Conservation (phyloP, 305 asterid genomes). For the Ajuga reptans region DNA sequence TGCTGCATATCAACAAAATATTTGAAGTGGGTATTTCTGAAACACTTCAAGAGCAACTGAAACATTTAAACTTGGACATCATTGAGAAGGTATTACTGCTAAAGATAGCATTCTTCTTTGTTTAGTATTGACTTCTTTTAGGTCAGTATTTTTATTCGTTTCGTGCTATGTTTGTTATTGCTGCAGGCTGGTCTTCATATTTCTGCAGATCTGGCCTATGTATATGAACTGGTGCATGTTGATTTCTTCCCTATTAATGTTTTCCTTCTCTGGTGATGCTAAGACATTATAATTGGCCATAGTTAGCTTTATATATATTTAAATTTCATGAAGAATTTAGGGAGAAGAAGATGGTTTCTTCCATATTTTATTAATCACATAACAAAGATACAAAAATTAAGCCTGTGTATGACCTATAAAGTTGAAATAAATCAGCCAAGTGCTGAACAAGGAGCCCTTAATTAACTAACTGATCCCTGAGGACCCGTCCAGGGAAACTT, state of each 20-base stretch:
- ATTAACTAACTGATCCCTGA: neutral
- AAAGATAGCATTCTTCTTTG: slow-evolving; percentile 3
- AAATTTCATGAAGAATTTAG: neutral
- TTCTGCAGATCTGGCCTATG: slow-evolving; percentile 67
- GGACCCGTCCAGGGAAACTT: neutral
- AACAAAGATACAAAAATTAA: neutral
- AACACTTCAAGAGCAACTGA: slow-evolving; percentile 60
- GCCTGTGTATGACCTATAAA: neutral
- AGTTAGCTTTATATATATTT: neutral
- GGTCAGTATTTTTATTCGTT: slow-evolving; percentile 1
- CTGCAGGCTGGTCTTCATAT: slow-evolving; percentile 66
- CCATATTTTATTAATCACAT: neutral
- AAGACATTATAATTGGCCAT: neutral
- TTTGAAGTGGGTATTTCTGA: slow-evolving; percentile 88
- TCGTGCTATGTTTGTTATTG: slow-evolving; percentile 11
- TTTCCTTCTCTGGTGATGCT: neutral
- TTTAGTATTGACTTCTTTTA: slow-evolving; percentile 6
- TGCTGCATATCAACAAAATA: slow-evolving; percentile 82
- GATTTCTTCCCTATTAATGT: slow-evolving; percentile 10
- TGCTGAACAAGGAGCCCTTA: neutral
- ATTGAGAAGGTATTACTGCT: slow-evolving; percentile 52
- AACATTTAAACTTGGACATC: slow-evolving; percentile 60
- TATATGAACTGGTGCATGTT: slow-evolving; percentile 67
- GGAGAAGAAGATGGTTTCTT: neutral
- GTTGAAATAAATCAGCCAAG: neutral